These are phyloP conservation scores for Ophiostoma sp. DNA, from an alignment of 2,329 filamentous ascomycete species.

Conservation along the genomic window DNA sequence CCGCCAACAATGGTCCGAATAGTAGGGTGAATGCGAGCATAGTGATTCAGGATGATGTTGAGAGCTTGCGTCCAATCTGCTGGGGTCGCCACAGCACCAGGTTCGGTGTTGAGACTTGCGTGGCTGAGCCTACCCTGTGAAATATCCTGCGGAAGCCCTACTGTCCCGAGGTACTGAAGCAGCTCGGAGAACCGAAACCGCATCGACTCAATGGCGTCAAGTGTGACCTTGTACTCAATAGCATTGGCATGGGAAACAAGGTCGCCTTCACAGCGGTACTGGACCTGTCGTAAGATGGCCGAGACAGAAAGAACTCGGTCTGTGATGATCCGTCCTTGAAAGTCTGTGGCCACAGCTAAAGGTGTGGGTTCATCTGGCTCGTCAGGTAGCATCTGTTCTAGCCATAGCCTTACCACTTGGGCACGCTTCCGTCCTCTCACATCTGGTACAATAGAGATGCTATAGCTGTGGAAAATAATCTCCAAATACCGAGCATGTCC, in stretches of 20 bases:
- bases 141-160: neutral
- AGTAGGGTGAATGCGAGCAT: constrained; percentile 27
- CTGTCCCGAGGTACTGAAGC: neutral
- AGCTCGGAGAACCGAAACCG: neutral
- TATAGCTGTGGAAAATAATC: neutral
- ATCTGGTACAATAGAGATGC: neutral
- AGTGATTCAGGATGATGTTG: constrained; percentile 57
- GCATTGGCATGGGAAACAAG: neutral
- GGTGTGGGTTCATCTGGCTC: neutral
- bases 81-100: neutral
- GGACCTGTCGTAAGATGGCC: neutral
- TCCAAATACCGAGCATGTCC: neutral
- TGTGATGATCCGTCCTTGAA: neutral
- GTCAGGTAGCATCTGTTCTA: neutral
- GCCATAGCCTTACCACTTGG: neutral
- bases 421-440: neutral
- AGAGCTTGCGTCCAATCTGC: constrained; percentile 57
- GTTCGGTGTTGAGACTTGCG: neutral
- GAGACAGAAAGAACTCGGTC: neutral
- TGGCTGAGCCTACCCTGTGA: neutral
- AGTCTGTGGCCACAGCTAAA: neutral
- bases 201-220: neutral
- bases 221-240: neutral
- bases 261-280: neutral
- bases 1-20: constrained; percentile 19